A percentile compares a stretch with the other conserved stretches of the same genome.
Evolutionary conservation across 2,329 filamentous ascomycete species (phyloP).

Genomic region (Fusarium sp.): DNA sequence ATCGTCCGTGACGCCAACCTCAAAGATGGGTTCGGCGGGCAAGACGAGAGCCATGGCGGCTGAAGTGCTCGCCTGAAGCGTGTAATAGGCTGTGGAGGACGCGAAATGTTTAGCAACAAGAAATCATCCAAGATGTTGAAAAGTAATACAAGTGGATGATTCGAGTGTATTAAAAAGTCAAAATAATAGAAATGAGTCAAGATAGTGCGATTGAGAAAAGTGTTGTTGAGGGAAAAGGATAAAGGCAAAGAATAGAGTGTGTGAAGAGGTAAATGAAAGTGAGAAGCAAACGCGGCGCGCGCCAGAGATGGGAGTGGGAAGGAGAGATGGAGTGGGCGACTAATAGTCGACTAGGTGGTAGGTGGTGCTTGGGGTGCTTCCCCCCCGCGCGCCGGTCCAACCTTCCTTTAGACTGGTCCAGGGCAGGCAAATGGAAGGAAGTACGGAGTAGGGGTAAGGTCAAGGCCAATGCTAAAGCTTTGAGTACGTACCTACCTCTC

Average conservation of each 20-base stretch:
- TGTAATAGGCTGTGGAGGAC: slow-evolving; percentile 32
- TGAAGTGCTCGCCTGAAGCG: slow-evolving; percentile 19
- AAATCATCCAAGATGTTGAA: slow-evolving; percentile 22
- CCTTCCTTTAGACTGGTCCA: slow-evolving; percentile 26
- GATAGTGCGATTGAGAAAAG: slow-evolving; percentile 13
- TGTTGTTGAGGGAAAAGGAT: slow-evolving; percentile 8
- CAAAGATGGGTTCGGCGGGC: slow-evolving; percentile 53
- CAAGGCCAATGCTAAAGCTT: slow-evolving; percentile 7
- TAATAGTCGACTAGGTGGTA: slow-evolving; percentile 36
- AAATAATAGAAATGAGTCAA: slow-evolving; percentile 3
- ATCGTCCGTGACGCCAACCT: slow-evolving; percentile 50
- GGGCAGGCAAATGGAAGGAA: slow-evolving; percentile 22
- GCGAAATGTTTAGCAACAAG: slow-evolving; percentile 36
- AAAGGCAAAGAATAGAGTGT: slow-evolving; percentile 15
- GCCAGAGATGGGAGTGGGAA: slow-evolving; percentile 40
- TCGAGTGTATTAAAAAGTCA: slow-evolving; percentile 2
- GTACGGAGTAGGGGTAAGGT: not conserved
- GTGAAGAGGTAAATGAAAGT: slow-evolving; percentile 29
- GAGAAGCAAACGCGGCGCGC: slow-evolving; percentile 44
- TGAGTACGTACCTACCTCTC: slow-evolving; percentile 35
- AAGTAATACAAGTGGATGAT: slow-evolving; percentile 2
- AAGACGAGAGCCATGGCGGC: slow-evolving; percentile 51
- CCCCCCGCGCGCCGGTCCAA: slow-evolving; percentile 43
- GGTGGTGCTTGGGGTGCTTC: slow-evolving; percentile 28
- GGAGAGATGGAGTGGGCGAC: slow-evolving; percentile 34